These are phyloP conservation scores for Lentinus brumalis DNA, from an alignment of 768 basidiomycete species.

Conservation along the genomic window DNA sequence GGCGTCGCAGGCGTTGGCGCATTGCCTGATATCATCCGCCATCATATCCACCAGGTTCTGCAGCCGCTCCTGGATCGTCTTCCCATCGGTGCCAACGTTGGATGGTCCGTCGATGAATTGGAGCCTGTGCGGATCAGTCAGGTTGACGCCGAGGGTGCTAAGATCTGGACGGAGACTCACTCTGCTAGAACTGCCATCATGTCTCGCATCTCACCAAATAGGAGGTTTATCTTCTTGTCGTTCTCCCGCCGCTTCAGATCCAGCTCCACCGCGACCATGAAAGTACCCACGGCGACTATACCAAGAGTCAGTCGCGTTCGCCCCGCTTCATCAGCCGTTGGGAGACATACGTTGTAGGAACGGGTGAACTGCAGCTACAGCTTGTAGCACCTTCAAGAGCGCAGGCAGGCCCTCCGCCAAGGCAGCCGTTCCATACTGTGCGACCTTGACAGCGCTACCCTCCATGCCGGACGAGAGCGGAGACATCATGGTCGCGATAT, in stretches of 20 bases:
- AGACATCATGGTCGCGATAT: slow-evolving; percentile 7
- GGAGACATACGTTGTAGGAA: slow-evolving; percentile 28
- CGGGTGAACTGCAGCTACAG: slow-evolving; percentile 30
- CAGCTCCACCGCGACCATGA: slow-evolving; percentile 51
- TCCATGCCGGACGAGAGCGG: slow-evolving; percentile 6
- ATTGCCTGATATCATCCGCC: slow-evolving; percentile 34
- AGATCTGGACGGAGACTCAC: slow-evolving; percentile 29
- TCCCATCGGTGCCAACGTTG: slow-evolving; percentile 35
- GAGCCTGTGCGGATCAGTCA: slow-evolving; percentile 26
- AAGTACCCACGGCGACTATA: slow-evolving; percentile 50
- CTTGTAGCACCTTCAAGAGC: slow-evolving; percentile 29
- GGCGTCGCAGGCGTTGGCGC: slow-evolving; percentile 36
- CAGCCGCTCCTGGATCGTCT: slow-evolving; percentile 37
- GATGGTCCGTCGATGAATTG: slow-evolving; percentile 32
- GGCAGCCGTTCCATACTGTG: slow-evolving; percentile 11
- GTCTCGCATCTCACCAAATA: slow-evolving; percentile 54
- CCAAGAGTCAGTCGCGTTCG: background rate
- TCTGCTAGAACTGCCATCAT: slow-evolving; percentile 51
- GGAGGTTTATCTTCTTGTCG: slow-evolving; percentile 47
- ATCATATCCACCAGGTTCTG: slow-evolving; percentile 30
- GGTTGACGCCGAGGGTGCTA: background rate
- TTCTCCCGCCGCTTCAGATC: slow-evolving; percentile 54
- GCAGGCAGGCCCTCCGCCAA: slow-evolving; percentile 29
- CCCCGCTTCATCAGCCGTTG: background rate
- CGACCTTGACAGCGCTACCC: slow-evolving; percentile 4